Percentiles rank a stretch among this genome's conserved stretches.
Conservation (phyloP, 805 yeast genomes). For the Kodamaea sagamina region DNA sequence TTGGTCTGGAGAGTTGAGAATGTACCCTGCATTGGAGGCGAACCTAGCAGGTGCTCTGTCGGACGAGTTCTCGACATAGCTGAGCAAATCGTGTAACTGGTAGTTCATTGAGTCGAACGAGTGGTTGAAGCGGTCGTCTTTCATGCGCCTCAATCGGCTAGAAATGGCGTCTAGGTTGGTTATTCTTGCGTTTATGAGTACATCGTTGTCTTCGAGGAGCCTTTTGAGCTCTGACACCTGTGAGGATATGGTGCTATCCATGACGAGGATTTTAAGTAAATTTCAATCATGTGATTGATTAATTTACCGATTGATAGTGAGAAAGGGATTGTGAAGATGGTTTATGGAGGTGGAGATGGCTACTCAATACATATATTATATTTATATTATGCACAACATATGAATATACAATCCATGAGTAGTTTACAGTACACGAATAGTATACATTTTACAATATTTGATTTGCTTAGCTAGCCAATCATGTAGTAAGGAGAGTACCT, state of each 20-base stretch:
- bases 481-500: too few relatives aligned
- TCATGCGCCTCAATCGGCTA: slow-evolving; percentile 5
- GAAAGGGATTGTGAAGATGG: too few relatives aligned
- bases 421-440: too few relatives aligned
- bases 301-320: too few relatives aligned
- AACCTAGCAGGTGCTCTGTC: neutral
- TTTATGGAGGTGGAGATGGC: too few relatives aligned
- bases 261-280: neutral
- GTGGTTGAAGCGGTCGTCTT: neutral
- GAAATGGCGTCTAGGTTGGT: slow-evolving; percentile 8
- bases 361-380: too few relatives aligned
- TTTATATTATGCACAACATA: too few relatives aligned
- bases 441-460: too few relatives aligned
- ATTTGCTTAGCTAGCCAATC: too few relatives aligned
- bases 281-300: too few relatives aligned
- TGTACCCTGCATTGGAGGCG: neutral
- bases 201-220: slow-evolving; percentile 6
- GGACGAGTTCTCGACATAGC: neutral
- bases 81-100: slow-evolving; percentile 3
- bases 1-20: too few relatives aligned
- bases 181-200: neutral
- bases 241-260: neutral
- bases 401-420: too few relatives aligned
- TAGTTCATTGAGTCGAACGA: slow-evolving; percentile 1
- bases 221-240: slow-evolving; percentile 8